phyloP scores from a whole-genome alignment of 345 rosid genomes.

The Microcos paniculata region DNA sequence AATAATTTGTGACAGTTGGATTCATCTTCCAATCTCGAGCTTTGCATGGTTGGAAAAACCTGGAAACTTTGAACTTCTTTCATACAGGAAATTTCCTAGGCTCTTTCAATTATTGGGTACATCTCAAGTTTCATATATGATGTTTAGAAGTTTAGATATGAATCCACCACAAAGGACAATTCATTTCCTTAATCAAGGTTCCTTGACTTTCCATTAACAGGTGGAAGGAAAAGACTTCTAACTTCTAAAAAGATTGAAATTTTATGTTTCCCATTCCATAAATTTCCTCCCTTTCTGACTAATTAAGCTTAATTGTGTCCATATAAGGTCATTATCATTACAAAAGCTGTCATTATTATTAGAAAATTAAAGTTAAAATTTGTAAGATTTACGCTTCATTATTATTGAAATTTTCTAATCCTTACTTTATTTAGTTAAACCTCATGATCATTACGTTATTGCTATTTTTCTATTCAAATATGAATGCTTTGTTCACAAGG shows the following conservation, averaged over 20 bases:
- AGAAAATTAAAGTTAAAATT: no score
- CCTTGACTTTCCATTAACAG: neutral
- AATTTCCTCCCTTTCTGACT: neutral
- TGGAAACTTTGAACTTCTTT: neutral
- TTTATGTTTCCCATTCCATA: neutral
- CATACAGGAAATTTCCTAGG: neutral
- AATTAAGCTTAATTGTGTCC: no score
- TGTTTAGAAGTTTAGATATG: neutral
- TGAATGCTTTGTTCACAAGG: neutral
- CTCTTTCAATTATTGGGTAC: neutral
- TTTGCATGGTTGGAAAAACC: neutral
- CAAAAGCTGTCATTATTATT: neutral
- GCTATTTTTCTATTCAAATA: neutral
- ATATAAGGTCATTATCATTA: neutral
- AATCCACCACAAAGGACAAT: neutral
- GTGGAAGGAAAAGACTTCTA: neutral
- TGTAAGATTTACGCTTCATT: no score
- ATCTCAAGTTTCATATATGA: neutral
- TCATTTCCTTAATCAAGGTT: neutral
- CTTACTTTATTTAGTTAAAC: neutral
- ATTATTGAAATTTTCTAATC: no score
- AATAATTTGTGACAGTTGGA: neutral
- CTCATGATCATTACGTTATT: neutral
- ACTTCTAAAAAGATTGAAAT: no score
- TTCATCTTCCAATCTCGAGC: neutral